Evolutionary conservation across 768 basidiomycete species (phyloP).

Genomic region (Russula compacta): DNA sequence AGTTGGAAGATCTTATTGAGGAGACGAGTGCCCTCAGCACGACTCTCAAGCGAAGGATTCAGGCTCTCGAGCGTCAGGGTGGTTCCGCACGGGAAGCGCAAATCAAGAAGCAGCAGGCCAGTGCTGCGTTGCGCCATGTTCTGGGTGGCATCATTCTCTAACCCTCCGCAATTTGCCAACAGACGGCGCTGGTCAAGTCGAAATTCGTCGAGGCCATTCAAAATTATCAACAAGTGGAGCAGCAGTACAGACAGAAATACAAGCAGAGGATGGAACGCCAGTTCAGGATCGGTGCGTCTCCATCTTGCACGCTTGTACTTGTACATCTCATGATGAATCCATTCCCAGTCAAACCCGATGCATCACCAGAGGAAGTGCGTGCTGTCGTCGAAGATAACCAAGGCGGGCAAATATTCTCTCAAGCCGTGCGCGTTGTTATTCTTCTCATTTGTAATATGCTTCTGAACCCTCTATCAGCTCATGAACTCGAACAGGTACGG

Average conservation of each 20-base stretch:
- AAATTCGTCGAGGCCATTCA: slow-evolving; percentile 73
- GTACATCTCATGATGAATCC: background rate
- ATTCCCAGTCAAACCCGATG: slow-evolving; percentile 70
- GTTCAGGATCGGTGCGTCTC: slow-evolving; percentile 56
- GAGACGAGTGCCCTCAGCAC: slow-evolving; percentile 54
- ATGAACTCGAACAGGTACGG: slow-evolving; percentile 88
- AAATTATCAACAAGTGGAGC: slow-evolving; percentile 69
- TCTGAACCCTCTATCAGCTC: slow-evolving; percentile 39
- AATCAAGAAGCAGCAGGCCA: slow-evolving; percentile 39
- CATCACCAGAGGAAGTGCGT: slow-evolving; percentile 70
- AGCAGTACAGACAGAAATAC: slow-evolving; percentile 54
- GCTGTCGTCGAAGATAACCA: slow-evolving; percentile 56
- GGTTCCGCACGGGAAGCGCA: slow-evolving; percentile 35
- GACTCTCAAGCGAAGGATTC: slow-evolving; percentile 49
- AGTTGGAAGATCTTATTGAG: slow-evolving; percentile 48
- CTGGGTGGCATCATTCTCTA: background rate
- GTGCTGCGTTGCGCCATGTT: slow-evolving; percentile 11
- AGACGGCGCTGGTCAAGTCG: slow-evolving; percentile 52
- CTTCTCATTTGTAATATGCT: background rate
- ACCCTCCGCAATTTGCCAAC: background rate
- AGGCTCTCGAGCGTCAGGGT: slow-evolving; percentile 40
- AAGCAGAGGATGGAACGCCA: slow-evolving; percentile 65
- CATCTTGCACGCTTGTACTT: background rate
- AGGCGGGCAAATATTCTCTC: slow-evolving; percentile 68
- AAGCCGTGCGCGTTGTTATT: slow-evolving; percentile 44